Evolutionary conservation across 148 eudicot species (phyloP).

Genomic region (Cornus florida): DNA sequence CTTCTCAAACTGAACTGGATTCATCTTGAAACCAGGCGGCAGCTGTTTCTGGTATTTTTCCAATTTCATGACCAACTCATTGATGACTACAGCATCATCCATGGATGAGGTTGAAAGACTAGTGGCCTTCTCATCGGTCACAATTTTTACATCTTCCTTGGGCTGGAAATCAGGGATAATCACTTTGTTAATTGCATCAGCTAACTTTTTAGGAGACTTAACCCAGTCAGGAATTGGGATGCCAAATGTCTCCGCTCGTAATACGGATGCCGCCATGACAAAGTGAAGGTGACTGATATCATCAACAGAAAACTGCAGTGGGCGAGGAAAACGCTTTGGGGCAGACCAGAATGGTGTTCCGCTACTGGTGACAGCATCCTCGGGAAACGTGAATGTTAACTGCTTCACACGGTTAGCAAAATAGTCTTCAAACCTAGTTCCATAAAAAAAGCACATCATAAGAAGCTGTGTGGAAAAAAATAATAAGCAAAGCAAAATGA

Average conservation of each 20-base stretch:
- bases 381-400: slow-evolving; percentile 67
- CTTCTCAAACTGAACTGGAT: slow-evolving; percentile 77
- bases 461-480: not conserved
- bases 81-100: slow-evolving; percentile 67
- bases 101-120: slow-evolving; percentile 52
- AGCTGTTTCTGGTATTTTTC: slow-evolving; percentile 36
- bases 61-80: slow-evolving; percentile 41
- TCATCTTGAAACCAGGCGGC: slow-evolving; percentile 58
- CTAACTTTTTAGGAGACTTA: slow-evolving; percentile 39
- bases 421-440: slow-evolving; percentile 75
- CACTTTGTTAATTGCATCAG: slow-evolving; percentile 52
- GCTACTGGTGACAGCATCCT: slow-evolving; percentile 64
- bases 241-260: slow-evolving; percentile 71
- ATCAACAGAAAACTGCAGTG: slow-evolving; percentile 56
- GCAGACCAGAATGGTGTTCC: slow-evolving; percentile 79
- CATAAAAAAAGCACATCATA: not conserved
- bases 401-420: slow-evolving; percentile 71
- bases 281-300: slow-evolving; percentile 53
- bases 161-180: slow-evolving; percentile 74
- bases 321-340: slow-evolving; percentile 75
- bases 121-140: slow-evolving; percentile 75
- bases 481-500: not conserved
- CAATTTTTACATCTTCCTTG: slow-evolving; percentile 62
- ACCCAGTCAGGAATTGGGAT: slow-evolving; percentile 71
- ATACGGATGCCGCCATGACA: slow-evolving; percentile 49